Percentiles rank a stretch among this genome's conserved stretches.
phyloP scores from a whole-genome alignment of 148 eudicot genomes.

The Euryodendron excelsum region DNA sequence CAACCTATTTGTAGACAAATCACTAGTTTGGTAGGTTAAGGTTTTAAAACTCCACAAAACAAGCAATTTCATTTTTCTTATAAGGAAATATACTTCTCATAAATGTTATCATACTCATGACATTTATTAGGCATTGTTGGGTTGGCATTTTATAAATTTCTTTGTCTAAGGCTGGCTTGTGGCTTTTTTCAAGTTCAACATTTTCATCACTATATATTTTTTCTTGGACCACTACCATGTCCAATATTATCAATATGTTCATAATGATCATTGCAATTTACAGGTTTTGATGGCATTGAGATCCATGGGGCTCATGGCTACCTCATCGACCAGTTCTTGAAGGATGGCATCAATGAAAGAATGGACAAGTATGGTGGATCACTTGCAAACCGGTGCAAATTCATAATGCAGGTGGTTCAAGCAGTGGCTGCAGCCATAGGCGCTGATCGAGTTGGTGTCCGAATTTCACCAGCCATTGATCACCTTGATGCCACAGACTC shows the following conservation, averaged over 20 bases:
- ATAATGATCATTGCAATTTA: not conserved
- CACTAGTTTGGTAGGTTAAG: not conserved
- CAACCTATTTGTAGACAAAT: not conserved
- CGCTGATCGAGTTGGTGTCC: slow-evolving; percentile 46
- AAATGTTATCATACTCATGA: not conserved
- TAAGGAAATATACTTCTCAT: not conserved
- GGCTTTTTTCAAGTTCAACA: not conserved
- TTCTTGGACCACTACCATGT: not conserved
- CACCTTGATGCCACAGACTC: slow-evolving; percentile 75
- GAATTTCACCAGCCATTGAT: slow-evolving; percentile 82
- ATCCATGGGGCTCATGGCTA: slow-evolving; percentile 88
- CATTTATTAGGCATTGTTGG: not conserved
- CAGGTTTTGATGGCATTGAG: slow-evolving; percentile 91
- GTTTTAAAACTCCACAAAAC: too few relatives aligned
- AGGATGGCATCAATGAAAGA: slow-evolving; percentile 79
- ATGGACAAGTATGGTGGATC: slow-evolving; percentile 79
- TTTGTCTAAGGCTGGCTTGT: not conserved
- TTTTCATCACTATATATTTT: not conserved
- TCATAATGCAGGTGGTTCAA: slow-evolving; percentile 52
- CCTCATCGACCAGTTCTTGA: slow-evolving; percentile 81
- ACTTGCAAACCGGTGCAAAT: slow-evolving; percentile 61
- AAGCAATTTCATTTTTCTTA: not conserved
- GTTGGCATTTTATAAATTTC: not conserved
- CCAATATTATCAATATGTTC: not conserved
- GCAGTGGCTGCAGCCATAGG: slow-evolving; percentile 60